A percentile compares a stretch with the other conserved stretches of the same genome.
These are phyloP conservation scores for Cyanodermella asteris DNA, from an alignment of 2,329 filamentous ascomycete species.

Conservation along the genomic window DNA sequence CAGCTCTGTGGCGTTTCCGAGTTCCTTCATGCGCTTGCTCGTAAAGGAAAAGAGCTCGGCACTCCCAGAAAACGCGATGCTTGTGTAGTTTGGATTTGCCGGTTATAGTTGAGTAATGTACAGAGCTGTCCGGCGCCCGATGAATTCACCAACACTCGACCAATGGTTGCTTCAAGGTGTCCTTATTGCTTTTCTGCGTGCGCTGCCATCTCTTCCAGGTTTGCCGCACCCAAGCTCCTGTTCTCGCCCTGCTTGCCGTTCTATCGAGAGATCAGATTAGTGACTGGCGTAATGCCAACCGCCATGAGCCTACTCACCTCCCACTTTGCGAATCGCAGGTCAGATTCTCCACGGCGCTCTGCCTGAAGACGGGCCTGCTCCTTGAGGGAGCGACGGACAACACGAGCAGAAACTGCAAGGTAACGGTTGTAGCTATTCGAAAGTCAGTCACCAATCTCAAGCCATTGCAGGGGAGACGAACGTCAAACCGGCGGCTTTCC, in stretches of 20 bases:
- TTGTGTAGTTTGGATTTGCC: too few species aligned
- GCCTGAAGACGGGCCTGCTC: conserved; percentile 73
- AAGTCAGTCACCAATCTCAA: conserved; percentile 4
- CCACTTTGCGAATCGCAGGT: conserved; percentile 86
- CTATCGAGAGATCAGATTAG: conserved; percentile 28
- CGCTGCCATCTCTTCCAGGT: conserved; percentile 26
- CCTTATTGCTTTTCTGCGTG: conserved; percentile 17
- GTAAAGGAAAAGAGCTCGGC: too few species aligned
- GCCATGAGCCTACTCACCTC: conserved; percentile 42
- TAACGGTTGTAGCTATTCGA: conserved; percentile 91
- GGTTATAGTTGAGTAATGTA: too few species aligned
- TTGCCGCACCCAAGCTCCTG: conserved; percentile 44
- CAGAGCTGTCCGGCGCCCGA: too few species aligned
- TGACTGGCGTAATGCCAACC: background rate
- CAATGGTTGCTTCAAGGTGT: background rate
- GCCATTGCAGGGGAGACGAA: conserved; percentile 30
- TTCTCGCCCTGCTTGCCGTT: conserved; percentile 87
- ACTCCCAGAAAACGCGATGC: too few species aligned
- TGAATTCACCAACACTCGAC: too few species aligned
- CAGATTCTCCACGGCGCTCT: conserved; percentile 76
- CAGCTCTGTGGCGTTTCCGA: too few species aligned
- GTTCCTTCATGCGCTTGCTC: too few species aligned
- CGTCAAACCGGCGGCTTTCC: conserved; percentile 95
- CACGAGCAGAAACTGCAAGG: conserved; percentile 82
- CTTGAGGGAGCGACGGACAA: conserved; percentile 91